phyloP scores from a whole-genome alignment of 768 basidiomycete species.

The Boletus coccyginus region DNA sequence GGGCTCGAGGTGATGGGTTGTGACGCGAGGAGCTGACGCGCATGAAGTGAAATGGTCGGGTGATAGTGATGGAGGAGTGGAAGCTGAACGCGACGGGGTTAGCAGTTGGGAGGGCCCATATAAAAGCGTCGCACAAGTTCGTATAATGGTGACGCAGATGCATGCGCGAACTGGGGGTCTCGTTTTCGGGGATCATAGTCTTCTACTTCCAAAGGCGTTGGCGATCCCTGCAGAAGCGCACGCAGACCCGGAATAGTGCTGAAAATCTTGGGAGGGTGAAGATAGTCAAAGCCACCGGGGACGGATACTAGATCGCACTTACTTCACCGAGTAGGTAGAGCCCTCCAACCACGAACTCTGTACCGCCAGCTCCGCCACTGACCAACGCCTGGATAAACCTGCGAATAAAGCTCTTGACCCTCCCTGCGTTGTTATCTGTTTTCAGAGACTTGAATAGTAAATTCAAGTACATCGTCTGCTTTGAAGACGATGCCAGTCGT shows the following conservation, averaged over 20 bases:
- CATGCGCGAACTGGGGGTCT: slow-evolving; percentile 83
- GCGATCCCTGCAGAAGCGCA: slow-evolving; percentile 40
- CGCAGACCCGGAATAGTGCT: slow-evolving; percentile 45
- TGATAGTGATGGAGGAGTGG: slow-evolving; percentile 87
- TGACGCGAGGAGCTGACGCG: slow-evolving; percentile 71
- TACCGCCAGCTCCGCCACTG: slow-evolving; percentile 66
- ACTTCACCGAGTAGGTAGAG: slow-evolving; percentile 88
- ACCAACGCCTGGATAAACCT: slow-evolving; percentile 80
- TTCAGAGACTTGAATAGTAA: slow-evolving; percentile 89
- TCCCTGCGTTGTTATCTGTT: slow-evolving; percentile 51
- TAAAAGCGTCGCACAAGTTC: slow-evolving; percentile 65
- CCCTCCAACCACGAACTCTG: slow-evolving; percentile 88
- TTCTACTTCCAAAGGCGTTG: slow-evolving; percentile 26
- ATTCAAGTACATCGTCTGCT: slow-evolving; percentile 97
- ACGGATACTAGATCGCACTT: slow-evolving; percentile 18
- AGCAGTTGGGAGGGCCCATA: background rate
- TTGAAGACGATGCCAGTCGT: slow-evolving; percentile 77
- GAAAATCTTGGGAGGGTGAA: slow-evolving; percentile 42
- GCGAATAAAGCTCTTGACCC: slow-evolving; percentile 79
- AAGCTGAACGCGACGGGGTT: slow-evolving; percentile 41
- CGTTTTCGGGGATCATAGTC: slow-evolving; percentile 86
- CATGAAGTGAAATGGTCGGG: slow-evolving; percentile 84
- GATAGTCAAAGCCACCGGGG: background rate
- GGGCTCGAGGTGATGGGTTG: slow-evolving; percentile 77
- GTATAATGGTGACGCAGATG: slow-evolving; percentile 79